phyloP scores from a whole-genome alignment of 805 yeast species.

The Ogataea allantospora region DNA sequence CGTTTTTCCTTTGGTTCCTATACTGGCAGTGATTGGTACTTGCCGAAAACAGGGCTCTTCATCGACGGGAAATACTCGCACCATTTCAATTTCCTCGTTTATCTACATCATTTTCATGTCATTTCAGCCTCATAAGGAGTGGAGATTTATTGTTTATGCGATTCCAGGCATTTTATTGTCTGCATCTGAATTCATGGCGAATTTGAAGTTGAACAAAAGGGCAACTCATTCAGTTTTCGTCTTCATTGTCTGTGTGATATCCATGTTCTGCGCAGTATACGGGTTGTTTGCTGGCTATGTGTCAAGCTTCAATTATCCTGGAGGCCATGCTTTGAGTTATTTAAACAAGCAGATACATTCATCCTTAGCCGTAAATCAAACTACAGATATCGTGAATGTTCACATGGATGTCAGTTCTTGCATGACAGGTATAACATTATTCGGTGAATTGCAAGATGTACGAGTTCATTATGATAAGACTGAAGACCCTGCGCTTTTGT shows the following conservation, averaged over 20 bases:
- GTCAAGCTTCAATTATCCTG: conserved; percentile 83
- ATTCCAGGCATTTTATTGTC: conserved; percentile 65
- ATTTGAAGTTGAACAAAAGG: conserved; percentile 19
- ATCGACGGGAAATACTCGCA: conserved; percentile 35
- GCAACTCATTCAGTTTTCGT: conserved; percentile 7
- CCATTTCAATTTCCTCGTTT: conserved; percentile 50
- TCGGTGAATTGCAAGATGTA: conserved; percentile 55
- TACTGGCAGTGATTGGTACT: conserved; percentile 35
- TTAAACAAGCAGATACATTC: conserved; percentile 40
- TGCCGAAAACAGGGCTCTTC: conserved; percentile 26
- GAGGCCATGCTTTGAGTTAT: conserved; percentile 66
- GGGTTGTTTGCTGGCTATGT: conserved; percentile 53
- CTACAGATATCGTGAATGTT: conserved; percentile 36
- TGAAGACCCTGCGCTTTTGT: conserved; percentile 47
- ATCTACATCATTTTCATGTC: conserved; percentile 66
- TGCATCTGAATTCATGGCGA: conserved; percentile 46
- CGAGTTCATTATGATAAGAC: conserved; percentile 69
- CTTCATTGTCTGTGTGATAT: conserved; percentile 30
- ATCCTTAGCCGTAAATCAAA: conserved; percentile 3
- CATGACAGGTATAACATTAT: conserved; percentile 82
- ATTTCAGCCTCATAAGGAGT: conserved; percentile 87
- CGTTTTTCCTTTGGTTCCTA: conserved; percentile 44
- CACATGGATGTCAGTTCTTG: conserved; percentile 81
- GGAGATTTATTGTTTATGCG: conserved; percentile 82
- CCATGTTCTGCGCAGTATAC: neutral